Percentiles rank a stretch among this genome's conserved stretches.
Evolutionary conservation across 1,284 basidiomycete species (phyloP).

Genomic region (Ganoderma lingzhi): DNA sequence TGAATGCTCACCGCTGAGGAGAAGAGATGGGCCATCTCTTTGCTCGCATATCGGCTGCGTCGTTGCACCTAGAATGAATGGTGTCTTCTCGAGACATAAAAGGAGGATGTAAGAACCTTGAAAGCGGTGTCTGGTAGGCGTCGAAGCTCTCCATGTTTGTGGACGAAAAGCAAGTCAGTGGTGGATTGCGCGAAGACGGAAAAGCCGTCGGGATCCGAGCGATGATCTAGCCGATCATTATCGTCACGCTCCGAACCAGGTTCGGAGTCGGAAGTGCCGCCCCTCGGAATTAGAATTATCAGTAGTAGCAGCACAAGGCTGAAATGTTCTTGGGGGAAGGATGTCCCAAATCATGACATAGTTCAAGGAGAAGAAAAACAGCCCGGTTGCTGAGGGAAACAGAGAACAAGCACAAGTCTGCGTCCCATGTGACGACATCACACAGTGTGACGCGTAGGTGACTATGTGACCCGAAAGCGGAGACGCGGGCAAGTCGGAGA

Average conservation of each 20-base stretch:
- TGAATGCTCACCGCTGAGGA: constrained; percentile 78
- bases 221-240: constrained; percentile 17
- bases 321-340: neutral
- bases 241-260: constrained; percentile 1
- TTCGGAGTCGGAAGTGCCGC: neutral
- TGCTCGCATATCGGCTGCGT: constrained; percentile 95
- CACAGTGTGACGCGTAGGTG: neutral
- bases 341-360: neutral
- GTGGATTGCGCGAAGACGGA: neutral
- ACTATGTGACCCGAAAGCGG: constrained; percentile 5
- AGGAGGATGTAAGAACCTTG: constrained; percentile 56
- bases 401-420: neutral
- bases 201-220: neutral
- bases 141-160: constrained; percentile 67
- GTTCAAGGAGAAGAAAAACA: neutral
- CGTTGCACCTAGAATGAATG: constrained; percentile 25
- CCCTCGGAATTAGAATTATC: neutral
- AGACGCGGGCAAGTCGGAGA: constrained; percentile 30
- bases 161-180: neutral
- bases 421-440: neutral
- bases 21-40: constrained; percentile 98
- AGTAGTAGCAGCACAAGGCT: neutral
- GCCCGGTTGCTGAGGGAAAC: neutral
- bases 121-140: constrained; percentile 79
- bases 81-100: neutral